Base-by-base conservation (phyloP, 2,329 filamentous ascomycete genomes). In the Talaromyces sp. region DNA sequence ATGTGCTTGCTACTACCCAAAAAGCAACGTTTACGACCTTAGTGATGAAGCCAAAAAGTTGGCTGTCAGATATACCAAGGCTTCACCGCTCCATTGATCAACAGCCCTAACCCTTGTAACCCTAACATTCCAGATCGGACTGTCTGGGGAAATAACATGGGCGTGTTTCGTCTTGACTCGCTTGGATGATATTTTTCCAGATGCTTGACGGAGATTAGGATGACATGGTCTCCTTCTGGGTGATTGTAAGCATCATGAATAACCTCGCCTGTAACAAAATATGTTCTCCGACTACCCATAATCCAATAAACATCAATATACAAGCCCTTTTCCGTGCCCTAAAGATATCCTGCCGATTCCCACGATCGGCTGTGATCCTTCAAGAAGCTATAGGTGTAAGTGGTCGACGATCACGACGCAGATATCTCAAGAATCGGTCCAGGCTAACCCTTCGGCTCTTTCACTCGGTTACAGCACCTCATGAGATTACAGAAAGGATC, bases 111-210 rank as follows among this genome's bases (percentile, higher is more conserved):
- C 50, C 31, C 50, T 56, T 2, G 19, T 33, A 54, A 54, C 27
- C 48, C 50, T 37, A 35, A 22, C 3, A 56, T 14, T 16, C 47
- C 45, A 27, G 73, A 68, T 69, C 72, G 75, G 35, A 70, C 67
- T 57, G 68, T 69, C 62, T 69, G 75, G 27, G 74, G 71, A 67
- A 77, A 77, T 69, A 70, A 73, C 70, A 77, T 73, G 59, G 78
- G 71, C 47, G 71, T 76, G 19, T 70, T 71, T 16, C 70, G 72
- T 75, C 76, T 78, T 63, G 72, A 68, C 48, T 73, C 69, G 67
- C 68, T 70, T 43, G 71, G 75, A 31, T 69, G 69, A 62, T 77
- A 47, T 47, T 47, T n/a, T 9, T 47, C 11, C 16, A 47, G 16
- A 47, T 19, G 9, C 43, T 47, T 47, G 43, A 47, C 3, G n/a